Percentiles rank a stretch among this genome's conserved stretches.
These are phyloP conservation scores for Arabidopsis suecica DNA, from an alignment of 345 rosid genomes.

Conservation along the genomic window DNA sequence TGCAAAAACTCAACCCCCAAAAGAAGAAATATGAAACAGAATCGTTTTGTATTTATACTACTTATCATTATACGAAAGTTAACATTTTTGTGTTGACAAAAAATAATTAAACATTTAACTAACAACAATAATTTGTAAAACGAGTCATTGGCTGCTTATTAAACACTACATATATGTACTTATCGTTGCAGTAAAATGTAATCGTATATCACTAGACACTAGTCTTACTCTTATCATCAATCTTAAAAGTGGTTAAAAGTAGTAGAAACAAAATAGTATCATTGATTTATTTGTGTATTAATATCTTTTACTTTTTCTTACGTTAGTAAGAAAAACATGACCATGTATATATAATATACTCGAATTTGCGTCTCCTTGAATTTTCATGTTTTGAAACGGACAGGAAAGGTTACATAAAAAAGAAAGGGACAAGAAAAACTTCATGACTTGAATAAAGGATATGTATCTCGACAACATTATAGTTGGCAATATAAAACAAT, in stretches of 20 bases:
- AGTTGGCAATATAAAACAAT: conserved; percentile 33
- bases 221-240: too few species aligned
- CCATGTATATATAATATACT: not conserved
- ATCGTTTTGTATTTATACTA: not conserved
- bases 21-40: too few species aligned
- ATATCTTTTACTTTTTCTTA: too few species aligned
- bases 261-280: too few species aligned
- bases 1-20: not conserved
- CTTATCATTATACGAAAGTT: not conserved
- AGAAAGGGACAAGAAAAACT: conserved; percentile 3
- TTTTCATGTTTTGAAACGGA: conserved; percentile 4
- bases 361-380: not conserved
- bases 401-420: not conserved
- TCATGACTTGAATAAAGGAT: conserved; percentile 13
- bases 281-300: too few species aligned
- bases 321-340: not conserved
- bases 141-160: too few species aligned
- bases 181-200: too few species aligned
- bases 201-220: too few species aligned
- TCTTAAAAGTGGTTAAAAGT: too few species aligned
- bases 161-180: too few species aligned
- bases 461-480: conserved; percentile 6
- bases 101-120: not conserved
- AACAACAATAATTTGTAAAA: too few species aligned
- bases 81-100: not conserved